Conservation (phyloP, 352 stramenopile species). For the Thalassiosira mediterranea region DNA sequence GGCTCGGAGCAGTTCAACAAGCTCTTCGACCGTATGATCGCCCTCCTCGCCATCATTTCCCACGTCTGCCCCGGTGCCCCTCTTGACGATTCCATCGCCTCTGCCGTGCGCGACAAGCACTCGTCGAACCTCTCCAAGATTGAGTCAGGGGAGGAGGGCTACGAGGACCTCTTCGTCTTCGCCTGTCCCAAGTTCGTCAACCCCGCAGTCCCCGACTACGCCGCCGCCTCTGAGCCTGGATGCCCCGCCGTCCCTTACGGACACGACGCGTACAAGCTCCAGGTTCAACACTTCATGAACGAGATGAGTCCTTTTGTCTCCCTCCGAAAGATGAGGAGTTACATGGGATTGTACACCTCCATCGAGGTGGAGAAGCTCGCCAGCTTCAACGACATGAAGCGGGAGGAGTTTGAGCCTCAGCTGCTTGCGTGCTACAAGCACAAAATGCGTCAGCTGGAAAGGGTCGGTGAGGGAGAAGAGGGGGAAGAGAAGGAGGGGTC, state of each 20-base stretch:
- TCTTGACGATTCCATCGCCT: conserved; percentile 81
- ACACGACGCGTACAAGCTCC: conserved; percentile 77
- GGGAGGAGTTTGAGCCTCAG: conserved; percentile 55
- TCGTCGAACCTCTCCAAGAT: conserved; percentile 87
- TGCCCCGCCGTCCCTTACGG: conserved; percentile 30
- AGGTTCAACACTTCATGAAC: conserved; percentile 87
- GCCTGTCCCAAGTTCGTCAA: conserved; percentile 95
- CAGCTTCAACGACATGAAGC: conserved; percentile 79
- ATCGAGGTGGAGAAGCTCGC: conserved; percentile 94
- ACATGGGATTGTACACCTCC: conserved; percentile 96
- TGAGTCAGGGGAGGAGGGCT: conserved; percentile 67
- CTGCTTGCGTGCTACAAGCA: conserved; percentile 72
- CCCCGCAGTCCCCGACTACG: conserved; percentile 83
- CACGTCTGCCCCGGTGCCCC: conserved; percentile 85
- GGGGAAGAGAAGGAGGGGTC: conserved; percentile 25
- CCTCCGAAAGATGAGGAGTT: conserved; percentile 91
- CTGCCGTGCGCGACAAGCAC: conserved; percentile 94
- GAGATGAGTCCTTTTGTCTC: conserved; percentile 89
- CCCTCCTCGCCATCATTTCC: conserved; percentile 91
- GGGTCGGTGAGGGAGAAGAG: neutral
- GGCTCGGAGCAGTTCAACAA: conserved; percentile 96
- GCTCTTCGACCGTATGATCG: conserved; percentile 93
- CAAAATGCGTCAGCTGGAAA: conserved; percentile 72
- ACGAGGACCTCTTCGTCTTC: conserved; percentile 92
- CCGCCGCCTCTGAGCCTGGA: conserved; percentile 33